These are phyloP conservation scores for Penicillium psychrosexuale DNA, from an alignment of 2,329 filamentous ascomycete species.

Conservation along the genomic window DNA sequence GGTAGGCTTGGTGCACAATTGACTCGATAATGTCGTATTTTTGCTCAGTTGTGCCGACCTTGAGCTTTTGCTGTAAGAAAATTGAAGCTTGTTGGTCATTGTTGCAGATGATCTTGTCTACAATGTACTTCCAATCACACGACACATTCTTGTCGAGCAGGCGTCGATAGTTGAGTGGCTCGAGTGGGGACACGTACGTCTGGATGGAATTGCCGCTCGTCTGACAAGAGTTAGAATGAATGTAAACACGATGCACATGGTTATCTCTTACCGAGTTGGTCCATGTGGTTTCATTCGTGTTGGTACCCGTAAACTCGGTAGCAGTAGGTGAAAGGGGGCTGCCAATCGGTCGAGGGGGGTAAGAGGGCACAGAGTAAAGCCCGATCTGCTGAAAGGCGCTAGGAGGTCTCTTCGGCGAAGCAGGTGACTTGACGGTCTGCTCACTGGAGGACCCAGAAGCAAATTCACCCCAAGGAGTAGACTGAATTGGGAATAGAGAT, in stretches of 20 bases:
- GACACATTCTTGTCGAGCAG: conserved; percentile 92
- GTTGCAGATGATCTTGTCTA: conserved; percentile 98
- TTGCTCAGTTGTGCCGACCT: conserved; percentile 89
- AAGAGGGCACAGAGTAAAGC: conserved; percentile 39
- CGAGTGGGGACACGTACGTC: conserved; percentile 80
- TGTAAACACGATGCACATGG: neutral
- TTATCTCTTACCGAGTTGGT: conserved; percentile 53
- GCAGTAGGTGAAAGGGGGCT: conserved; percentile 70
- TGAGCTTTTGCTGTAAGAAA: conserved; percentile 97
- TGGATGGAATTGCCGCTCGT: conserved; percentile 55
- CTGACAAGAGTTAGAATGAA: conserved; percentile 25
- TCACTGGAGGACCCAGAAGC: conserved; percentile 24
- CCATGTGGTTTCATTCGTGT: conserved; percentile 29
- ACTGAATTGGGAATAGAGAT: conserved; percentile 34
- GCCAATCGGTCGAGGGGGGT: conserved; percentile 57
- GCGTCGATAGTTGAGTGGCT: conserved; percentile 94
- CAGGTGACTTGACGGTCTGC: conserved; percentile 27
- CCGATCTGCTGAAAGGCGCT: conserved; percentile 36
- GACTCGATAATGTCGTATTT: conserved; percentile 97
- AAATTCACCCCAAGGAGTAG: conserved; percentile 35
- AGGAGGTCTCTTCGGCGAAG: conserved; percentile 26
- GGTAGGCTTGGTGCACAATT: conserved; percentile 91
- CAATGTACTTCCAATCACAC: conserved; percentile 99
- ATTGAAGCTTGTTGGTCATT: conserved; percentile 99
- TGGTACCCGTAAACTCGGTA: conserved; percentile 64